phyloP scores from a whole-genome alignment of 345 rosid species.

The rapeseed (Brassica napus) region Da-Ae NC_063450.1:829001-829500 shows the following conservation, averaged over 20 bases:
- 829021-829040: slow-evolving; percentile 72
- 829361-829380: slow-evolving; percentile 5
- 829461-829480: slow-evolving; percentile 48
- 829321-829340: neutral
- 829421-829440: slow-evolving; percentile 98
- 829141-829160: slow-evolving; percentile 83
- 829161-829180: slow-evolving; percentile 91
- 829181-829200: slow-evolving; percentile 99
- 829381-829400: slow-evolving; percentile 22
- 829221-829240: slow-evolving; percentile 96
- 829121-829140: slow-evolving; percentile 40
- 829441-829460: slow-evolving; percentile 97
- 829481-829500: neutral
- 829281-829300: slow-evolving; percentile 88
- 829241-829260: slow-evolving; percentile 98
- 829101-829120: neutral
- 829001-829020: slow-evolving; percentile 96
- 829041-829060: neutral
- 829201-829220: slow-evolving; percentile 92
- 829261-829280: slow-evolving; percentile 50
- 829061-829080: neutral
- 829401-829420: slow-evolving; percentile 98
- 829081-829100: slow-evolving; percentile 10
- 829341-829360: slow-evolving; percentile 1
- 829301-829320: slow-evolving; percentile 74